These are phyloP conservation scores for Pleurostoma richardsiae DNA, from an alignment of 2,329 filamentous ascomycete genomes.

Conservation along the genomic window DNA sequence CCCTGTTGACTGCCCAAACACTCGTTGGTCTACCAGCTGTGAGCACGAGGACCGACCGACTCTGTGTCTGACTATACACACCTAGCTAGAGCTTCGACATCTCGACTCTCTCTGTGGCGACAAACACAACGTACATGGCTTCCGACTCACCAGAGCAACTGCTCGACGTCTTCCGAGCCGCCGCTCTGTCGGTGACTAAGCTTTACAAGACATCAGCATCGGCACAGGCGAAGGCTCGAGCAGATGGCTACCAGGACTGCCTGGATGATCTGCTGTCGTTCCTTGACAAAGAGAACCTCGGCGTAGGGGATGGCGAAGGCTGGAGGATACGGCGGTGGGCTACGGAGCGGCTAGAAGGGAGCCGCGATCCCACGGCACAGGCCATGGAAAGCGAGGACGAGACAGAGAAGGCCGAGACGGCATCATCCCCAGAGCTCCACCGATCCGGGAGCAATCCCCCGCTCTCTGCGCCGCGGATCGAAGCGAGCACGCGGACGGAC, in stretches of 20 bases:
- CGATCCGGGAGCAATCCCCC: slow-evolving; percentile 33
- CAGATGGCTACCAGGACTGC: slow-evolving; percentile 89
- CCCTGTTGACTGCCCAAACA: no score
- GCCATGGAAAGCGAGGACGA: slow-evolving; percentile 53
- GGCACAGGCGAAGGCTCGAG: slow-evolving; percentile 68
- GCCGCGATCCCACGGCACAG: slow-evolving; percentile 44
- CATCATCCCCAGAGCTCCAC: slow-evolving; percentile 53
- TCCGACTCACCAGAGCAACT: slow-evolving; percentile 57
- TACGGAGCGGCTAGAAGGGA: slow-evolving; percentile 62
- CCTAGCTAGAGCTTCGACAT: slow-evolving; percentile 14
- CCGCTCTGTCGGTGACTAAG: slow-evolving; percentile 90
- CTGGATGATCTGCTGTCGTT: slow-evolving; percentile 85
- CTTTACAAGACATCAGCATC: slow-evolving; percentile 88
- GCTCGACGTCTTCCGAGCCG: slow-evolving; percentile 84
- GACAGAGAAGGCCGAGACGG: slow-evolving; percentile 54
- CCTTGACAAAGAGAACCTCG: slow-evolving; percentile 76
- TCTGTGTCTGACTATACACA: neutral
- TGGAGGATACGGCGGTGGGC: slow-evolving; percentile 59
- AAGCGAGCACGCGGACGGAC: slow-evolving; percentile 29
- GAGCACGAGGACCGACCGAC: no score
- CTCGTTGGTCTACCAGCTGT: no score
- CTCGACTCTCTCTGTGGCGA: slow-evolving; percentile 17
- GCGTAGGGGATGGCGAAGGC: slow-evolving; percentile 73
- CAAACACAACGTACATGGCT: slow-evolving; percentile 27
- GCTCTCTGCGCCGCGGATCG: slow-evolving; percentile 18